Evolutionary conservation across 176 grass and related monocot species (phyloP).

Genomic region (Poa pratensis): DNA sequence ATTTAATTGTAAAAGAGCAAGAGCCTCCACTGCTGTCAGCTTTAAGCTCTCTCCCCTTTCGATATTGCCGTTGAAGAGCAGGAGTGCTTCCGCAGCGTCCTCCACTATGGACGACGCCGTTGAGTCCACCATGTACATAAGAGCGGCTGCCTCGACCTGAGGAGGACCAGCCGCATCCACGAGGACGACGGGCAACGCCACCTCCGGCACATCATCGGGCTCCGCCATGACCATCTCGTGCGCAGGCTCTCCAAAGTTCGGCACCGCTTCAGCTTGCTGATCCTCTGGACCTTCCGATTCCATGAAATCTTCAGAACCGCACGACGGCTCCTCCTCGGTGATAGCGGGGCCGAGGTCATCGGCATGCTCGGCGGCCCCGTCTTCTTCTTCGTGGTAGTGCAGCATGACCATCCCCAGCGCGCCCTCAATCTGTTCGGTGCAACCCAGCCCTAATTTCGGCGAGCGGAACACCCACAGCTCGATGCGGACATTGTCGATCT

Average conservation of each 20-base stretch:
- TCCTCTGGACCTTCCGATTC: not conserved
- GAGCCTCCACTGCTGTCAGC: too few relatives aligned
- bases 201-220: not conserved
- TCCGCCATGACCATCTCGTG: not conserved
- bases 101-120: not conserved
- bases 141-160: not conserved
- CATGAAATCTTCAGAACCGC: not conserved
- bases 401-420: slow-evolving; percentile 2
- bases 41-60: too few relatives aligned
- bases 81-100: too few relatives aligned
- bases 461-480: slow-evolving; percentile 25
- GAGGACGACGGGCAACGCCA: not conserved
- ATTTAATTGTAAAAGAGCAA: too few relatives aligned
- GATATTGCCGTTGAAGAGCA: too few relatives aligned
- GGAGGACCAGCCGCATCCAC: not conserved
- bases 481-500: not conserved
- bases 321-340: not conserved
- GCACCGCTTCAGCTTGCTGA: not conserved
- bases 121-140: not conserved
- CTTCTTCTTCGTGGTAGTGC: not conserved
- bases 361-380: not conserved
- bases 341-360: not conserved
- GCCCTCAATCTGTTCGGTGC: not conserved
- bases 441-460: not conserved
- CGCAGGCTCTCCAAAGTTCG: not conserved